Evolutionary conservation across 371 early-diverging fungal genomes (phyloP), one percentile per base, ranked within the genome.

Genomic region (Blakeslea trispora): DNA sequence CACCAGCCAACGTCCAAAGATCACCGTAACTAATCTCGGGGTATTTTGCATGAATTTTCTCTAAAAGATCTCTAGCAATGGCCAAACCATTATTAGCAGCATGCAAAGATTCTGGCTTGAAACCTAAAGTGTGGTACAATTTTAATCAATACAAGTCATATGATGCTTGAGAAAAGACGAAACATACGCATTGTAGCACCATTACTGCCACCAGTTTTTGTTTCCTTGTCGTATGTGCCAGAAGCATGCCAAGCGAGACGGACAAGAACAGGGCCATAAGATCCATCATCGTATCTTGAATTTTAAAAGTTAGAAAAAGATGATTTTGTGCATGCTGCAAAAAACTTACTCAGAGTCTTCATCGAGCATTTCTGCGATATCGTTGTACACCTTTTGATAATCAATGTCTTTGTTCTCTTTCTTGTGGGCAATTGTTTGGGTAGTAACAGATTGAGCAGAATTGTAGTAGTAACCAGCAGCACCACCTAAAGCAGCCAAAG

Each of bases 171-270:
- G 21, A 54, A 34, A 15, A n/a, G 5, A 15, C 3, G 6, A 10
- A 18, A 71, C 74, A 48, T 73, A 75, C 79, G 81, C 93, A 97
- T 97, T 50, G 94, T 94, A 15, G 90, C 94, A 63, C 90, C 95
- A 73, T 89, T 81, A 59, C 92, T 91, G 32, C 98, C 98, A 45
- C 98, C 98, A 19, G 92, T 92, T 50, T 81, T 77, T 45, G 88
- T 70, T 48, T 79, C 79, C 64, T 77, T 75, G 75, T 93, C 91
- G 66, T 87, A 96, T 35, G 97, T 97, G 18, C 97, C 97, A 44
- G 94, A 83, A 8, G 93, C 85, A 77, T 97, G 97, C 96, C 95
- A 95, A 9, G 96, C 95, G 21, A 93, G 83, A 43, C 93, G 92
- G 42, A 96, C 74, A 54, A 97, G 81, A 18, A 97, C 85, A 14